Percentiles rank a stretch among this genome's conserved stretches.
phyloP scores from a whole-genome alignment of 768 basidiomycete genomes.

The Zangia roseola region DNA sequence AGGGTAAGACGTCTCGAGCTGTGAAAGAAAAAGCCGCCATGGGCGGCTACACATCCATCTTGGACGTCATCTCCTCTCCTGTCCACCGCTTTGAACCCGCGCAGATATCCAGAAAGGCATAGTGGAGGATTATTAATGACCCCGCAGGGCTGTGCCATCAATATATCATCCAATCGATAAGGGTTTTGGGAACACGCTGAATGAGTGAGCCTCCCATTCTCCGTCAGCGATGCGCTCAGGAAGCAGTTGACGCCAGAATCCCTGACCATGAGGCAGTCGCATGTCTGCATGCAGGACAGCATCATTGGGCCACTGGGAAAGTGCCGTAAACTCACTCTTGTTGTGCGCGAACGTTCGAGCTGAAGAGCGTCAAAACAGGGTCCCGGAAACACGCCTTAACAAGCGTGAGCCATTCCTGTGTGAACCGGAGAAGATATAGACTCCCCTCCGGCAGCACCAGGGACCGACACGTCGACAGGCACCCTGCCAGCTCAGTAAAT shows the following conservation, averaged over 20 bases:
- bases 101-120: conserved; percentile 3
- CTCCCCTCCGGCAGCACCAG: conserved; percentile 3
- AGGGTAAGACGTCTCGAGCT: neutral
- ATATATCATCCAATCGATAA: conserved; percentile 13
- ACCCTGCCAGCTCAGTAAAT: neutral
- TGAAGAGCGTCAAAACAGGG: conserved; percentile 14
- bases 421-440: conserved; percentile 16
- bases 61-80: neutral
- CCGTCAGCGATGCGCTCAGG: conserved; percentile 10
- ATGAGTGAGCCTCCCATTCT: conserved; percentile 11
- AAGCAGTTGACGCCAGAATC: conserved; percentile 5
- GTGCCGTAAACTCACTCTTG: conserved; percentile 3
- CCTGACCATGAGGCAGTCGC: conserved; percentile 18
- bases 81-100: neutral
- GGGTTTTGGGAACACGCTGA: conserved; percentile 13
- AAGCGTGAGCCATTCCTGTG: neutral
- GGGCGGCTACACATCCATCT: conserved; percentile 16
- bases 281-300: conserved; percentile 5
- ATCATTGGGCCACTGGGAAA: conserved; percentile 1
- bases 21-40: neutral
- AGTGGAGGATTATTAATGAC: neutral
- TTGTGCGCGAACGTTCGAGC: neutral
- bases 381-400: conserved; percentile 11
- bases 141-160: conserved; percentile 5
- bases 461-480: conserved; percentile 1